Base-by-base conservation (phyloP, 1,139 yeast species). In the Kodamaea ohmeri region DNA sequence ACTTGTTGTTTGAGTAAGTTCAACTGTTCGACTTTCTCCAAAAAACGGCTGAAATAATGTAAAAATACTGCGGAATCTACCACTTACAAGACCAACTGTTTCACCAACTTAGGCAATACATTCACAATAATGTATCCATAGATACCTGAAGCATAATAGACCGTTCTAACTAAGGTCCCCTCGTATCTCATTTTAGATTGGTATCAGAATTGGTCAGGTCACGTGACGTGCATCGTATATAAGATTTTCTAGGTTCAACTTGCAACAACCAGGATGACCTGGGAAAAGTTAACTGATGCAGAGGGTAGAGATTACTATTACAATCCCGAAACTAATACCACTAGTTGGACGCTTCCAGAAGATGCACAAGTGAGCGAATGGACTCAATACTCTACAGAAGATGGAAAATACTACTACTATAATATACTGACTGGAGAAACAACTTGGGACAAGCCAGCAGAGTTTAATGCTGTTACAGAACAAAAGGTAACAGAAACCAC, bases 271-370 rank as follows among this genome's bases (percentile, higher is more conserved):
- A 27, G 30, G 30, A 28, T 47, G 12, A 43, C 43, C 14, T 88
- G 96, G 96, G 80, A 77, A 55, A 74, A 79, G 44, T 73, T 76
- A 15, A 65, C 65, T 28, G 88, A 83, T 48, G 77, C 75, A 9
- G 76, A 78, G 28, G 95, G 95, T 0, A 70, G 83, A 29, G 66
- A 67, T 1, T 90, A 89, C 61, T 89, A 83, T 58, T 86, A 79
- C 58, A 80, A 89, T 48, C 44, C 75, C 1, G 69, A 55, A 26
- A 83, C 94, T 0, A 75, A 78, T 38, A 80, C 80, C 50, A 81
- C 96, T 0, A 77, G 82, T 34, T 89, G 97, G 96, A 86, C 83
- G 6, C 76, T 80, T 46, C 97, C 97, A 0, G 77, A 66, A 20
- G 80, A 65, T 36, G 72, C 71, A 39, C 28, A 34, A 9, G 45